Base-by-base conservation (phyloP, 129 eudicot species). In the Saposhnikovia divaricata region DNA sequence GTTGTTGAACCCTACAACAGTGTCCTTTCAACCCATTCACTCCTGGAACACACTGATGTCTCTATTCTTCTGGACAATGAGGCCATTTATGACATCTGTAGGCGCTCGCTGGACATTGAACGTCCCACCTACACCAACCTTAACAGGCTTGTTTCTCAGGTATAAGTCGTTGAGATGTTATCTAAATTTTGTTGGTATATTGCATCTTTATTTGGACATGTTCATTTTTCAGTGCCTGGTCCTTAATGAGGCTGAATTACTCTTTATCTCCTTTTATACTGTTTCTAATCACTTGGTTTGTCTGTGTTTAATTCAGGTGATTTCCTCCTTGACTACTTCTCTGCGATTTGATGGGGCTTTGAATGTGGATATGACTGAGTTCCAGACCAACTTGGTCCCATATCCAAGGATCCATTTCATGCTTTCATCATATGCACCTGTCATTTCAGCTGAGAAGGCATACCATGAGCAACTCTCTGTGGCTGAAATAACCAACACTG, bases 1-100 rank as follows among this genome's bases (percentile, higher is more conserved):
- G 90, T 87, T 16, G 88, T 87, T 12, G 90, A 87, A 82, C 90
- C 90, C 2, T 87, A 85, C 88, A 87, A 85, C 81, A 87, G 88
- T 82, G 88, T 87, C 68, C 88, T 87, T 40, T 87, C 88, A 0
- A 87, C 90, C 80, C 88, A 85, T 82, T 87, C 90, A 10, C 88
- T 87, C 28, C 78, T 87, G 43, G 90, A 87, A 70, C 90, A 87
- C 76, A 84, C 90, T 43, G 90, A 87, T 85, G 88, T 87, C 63
- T 81, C 88, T 37, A 82, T 84, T 27, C 66, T 87, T 8, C 81
- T 85, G 11, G 88, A 85, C 61, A 85, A 85, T 48, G 87, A 85
- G 47, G 85, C 87, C 55, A 86, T 86, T 66, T 86, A 87, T 66
- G 90, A 87, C 44, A 87, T 87, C 43, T 87, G 88, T 79, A 82